Evolutionary conservation across 768 basidiomycete genomes (phyloP).

Genomic region (Trametes cingulata): DNA sequence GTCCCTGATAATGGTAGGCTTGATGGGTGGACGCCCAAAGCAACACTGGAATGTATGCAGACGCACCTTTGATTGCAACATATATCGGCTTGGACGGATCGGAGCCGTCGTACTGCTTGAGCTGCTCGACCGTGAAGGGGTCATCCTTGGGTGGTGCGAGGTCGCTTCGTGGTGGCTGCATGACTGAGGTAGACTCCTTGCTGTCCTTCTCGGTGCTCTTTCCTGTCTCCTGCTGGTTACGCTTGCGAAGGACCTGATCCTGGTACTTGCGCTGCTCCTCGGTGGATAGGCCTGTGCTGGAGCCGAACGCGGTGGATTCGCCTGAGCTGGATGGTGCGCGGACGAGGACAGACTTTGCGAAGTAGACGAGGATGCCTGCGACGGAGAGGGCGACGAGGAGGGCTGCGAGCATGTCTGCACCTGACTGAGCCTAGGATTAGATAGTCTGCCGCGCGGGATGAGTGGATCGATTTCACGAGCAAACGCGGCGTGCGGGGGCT

Average conservation of each 20-base stretch:
- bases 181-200: slow-evolving; percentile 55
- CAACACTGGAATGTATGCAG: neutral
- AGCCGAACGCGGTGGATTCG: slow-evolving; percentile 11
- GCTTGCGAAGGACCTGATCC: slow-evolving; percentile 19
- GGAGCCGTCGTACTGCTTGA: slow-evolving; percentile 72
- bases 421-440: slow-evolving; percentile 12
- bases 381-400: slow-evolving; percentile 35
- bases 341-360: slow-evolving; percentile 18
- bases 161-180: slow-evolving; percentile 65
- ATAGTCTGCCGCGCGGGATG: neutral
- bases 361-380: slow-evolving; percentile 30
- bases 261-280: slow-evolving; percentile 20
- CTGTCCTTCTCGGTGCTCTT: slow-evolving; percentile 19
- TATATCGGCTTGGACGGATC: slow-evolving; percentile 73
- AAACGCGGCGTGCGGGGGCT: neutral
- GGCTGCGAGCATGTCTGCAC: slow-evolving; percentile 23
- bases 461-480: slow-evolving; percentile 13
- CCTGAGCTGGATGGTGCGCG: slow-evolving; percentile 1
- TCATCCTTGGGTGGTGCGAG: slow-evolving; percentile 75
- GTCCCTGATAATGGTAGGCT: slow-evolving; percentile 51
- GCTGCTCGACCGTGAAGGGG: slow-evolving; percentile 68
- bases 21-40: neutral
- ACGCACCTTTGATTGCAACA: slow-evolving; percentile 87
- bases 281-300: slow-evolving; percentile 10
- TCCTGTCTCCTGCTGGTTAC: slow-evolving; percentile 24